Base-by-base conservation (phyloP, 225 moss, liverwort and hornwort genomes). In the Physcomitrellopsis africana region DNA sequence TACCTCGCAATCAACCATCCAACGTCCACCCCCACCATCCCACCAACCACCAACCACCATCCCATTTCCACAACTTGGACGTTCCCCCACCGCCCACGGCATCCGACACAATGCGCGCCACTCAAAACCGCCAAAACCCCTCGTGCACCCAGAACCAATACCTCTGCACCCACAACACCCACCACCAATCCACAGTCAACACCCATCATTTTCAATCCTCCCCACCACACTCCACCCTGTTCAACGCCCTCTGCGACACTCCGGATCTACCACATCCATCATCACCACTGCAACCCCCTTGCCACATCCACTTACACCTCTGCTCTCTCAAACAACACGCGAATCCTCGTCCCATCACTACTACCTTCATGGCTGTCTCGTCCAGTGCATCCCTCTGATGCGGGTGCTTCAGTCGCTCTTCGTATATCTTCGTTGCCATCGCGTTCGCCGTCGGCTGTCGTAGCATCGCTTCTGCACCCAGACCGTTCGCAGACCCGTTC, bases 371-470 rank as follows among this genome's bases (percentile, higher is more conserved):
- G 45, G 99, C 85, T 60, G 95, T 86, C 79, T 99, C 99, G 60
- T 99, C 99, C 9, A 95, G 83, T n/a, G 92, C 71, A 81, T 99
- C 99, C 73, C 99, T 88, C 72, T 87, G 93, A 75, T 97, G 94
- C 49, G 94, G 94, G 75, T 88, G 94, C 84, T 99, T 99, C 12
- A 99, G 86, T 44, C 95, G 95, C 85, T 99, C 99, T 76, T 99
- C 95, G 73, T 99, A 99, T 52, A 99, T 99, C 84, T 99, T 99
- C 1, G 99, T 95, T 10, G 99, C 99, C 95, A 95, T 93, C 11
- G 95, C 99, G 86, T 99, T 99, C 29, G 99, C 99, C 51, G 99
- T 95, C 65, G 93, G 90, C 69, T 95, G 94, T 48, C 95, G 90
- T 54, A 95, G 78, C 67, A 99, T 86, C 1, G 93, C 87, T 60